Evolutionary conservation across 2,329 filamentous ascomycete species (phyloP).

Genomic region (Aspergillus tubingensis): DNA sequence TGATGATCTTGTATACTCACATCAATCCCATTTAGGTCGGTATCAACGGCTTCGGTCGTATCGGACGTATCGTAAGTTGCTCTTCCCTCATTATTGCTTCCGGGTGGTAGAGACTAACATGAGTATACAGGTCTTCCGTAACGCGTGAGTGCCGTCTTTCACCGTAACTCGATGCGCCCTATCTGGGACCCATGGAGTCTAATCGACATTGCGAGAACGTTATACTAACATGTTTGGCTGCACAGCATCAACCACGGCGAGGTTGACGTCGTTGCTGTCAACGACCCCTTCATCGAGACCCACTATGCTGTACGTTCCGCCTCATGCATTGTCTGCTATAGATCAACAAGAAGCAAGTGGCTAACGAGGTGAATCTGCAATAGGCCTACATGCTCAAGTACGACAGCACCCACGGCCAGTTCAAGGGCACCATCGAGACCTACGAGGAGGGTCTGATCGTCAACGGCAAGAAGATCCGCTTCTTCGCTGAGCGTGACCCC

Average conservation of each 20-base stretch:
- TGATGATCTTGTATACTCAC: constrained; percentile 11
- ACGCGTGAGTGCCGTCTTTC: constrained; percentile 65
- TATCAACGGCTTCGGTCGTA: constrained; percentile 99
- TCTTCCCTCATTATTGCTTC: not conserved
- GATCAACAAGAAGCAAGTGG: not conserved
- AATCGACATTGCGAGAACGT: not conserved
- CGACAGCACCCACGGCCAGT: constrained; percentile 93
- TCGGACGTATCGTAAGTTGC: constrained; percentile 78
- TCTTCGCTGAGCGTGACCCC: constrained; percentile 93
- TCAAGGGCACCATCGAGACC: constrained; percentile 87
- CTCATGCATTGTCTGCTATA: not conserved
- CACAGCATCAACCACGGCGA: constrained; percentile 76
- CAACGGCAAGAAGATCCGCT: constrained; percentile 93
- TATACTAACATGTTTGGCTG: constrained; percentile 12
- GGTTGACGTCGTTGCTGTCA: constrained; percentile 92
- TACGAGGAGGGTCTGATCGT: constrained; percentile 73
- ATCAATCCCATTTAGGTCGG: constrained; percentile 63
- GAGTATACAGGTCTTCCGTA: constrained; percentile 75
- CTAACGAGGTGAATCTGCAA: constrained; percentile 9
- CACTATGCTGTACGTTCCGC: constrained; percentile 83
- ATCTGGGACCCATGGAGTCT: not conserved
- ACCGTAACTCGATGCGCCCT: not conserved
- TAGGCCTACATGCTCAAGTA: constrained; percentile 99
- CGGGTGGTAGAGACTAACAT: constrained; percentile 26
- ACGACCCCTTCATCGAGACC: constrained; percentile 99